Evolutionary conservation across 306 rosid species (phyloP), one percentile per base, ranked within the genome.

Genomic region (Bauhinia variegata): DNA sequence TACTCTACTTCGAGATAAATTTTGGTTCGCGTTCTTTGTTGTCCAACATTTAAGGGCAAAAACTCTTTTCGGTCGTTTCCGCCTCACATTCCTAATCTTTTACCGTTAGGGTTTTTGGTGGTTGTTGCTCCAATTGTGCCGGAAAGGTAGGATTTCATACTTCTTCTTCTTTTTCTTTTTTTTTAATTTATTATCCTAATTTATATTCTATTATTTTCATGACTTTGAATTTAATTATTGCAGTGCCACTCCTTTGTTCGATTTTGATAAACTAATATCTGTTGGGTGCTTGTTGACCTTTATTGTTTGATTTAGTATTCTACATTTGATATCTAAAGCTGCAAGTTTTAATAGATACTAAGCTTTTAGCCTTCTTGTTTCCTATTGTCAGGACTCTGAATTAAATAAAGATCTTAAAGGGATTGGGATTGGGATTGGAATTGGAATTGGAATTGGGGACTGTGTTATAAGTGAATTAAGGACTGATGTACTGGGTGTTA

Each of bases 391-490:
- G 86, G 84, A 55, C 4, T 82, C 30, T 67, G 73, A 82, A 62
- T 63, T 23, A 18, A 39, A 44, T 19, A 50, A 67, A 49, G 42
- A 52, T 54, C 28, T 51, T 38, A 54, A 50, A 61, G 54, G 58
- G 32, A 11, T 67, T 56, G 92, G n/a, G n/a, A n/a, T n/a, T 63
- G 87, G 92, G 17, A 88, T 83, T 75, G 97, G 80, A 15, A 77
- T 83, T 73, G 59, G 62, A 86, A 83, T 70, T 60, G 82, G 74
- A 23, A 11, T 67, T 56, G 51, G 36, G 63, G 38, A 43, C 34
- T 11, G 52, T 9, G 38, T 60, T 41, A 65, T 17, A 11, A 28
- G 33, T 68, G 64, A 53, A 71, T 42, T 54, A 60, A 71, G 68
- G 12, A 56, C 70, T 58, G 66, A 81, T 84, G 86, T 72, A n/a